A percentile compares a stretch with the other conserved stretches of the same genome.
phyloP scores from a whole-genome alignment of 352 stramenopile species.

The Chrysophaeum taylorii region DNA sequence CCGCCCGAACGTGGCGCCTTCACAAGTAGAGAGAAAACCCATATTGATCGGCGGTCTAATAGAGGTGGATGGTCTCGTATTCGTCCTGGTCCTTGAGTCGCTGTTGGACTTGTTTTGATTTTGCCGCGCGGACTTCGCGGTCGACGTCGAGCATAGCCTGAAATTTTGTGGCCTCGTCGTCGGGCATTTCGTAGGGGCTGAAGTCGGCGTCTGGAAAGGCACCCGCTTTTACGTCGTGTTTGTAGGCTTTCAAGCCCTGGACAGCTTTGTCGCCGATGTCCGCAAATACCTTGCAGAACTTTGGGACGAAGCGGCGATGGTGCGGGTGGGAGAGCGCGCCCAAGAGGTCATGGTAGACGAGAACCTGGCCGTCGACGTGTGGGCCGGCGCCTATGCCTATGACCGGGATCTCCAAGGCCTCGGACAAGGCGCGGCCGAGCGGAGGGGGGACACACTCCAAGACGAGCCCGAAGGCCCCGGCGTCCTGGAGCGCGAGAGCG shows the following conservation, averaged over 20 bases:
- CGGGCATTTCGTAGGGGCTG: constrained; percentile 86
- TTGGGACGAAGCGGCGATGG: constrained; percentile 85
- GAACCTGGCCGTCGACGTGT: constrained; percentile 46
- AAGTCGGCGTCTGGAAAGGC: constrained; percentile 84
- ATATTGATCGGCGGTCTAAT: constrained; percentile 33
- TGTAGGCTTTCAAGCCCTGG: background rate
- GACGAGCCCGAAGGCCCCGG: constrained; percentile 85
- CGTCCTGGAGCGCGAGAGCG: constrained; percentile 82
- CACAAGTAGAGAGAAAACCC: too few species aligned
- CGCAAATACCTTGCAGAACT: constrained; percentile 97
- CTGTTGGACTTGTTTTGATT: constrained; percentile 34
- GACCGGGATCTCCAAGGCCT: constrained; percentile 87
- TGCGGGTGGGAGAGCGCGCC: constrained; percentile 96
- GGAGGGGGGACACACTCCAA: constrained; percentile 68
- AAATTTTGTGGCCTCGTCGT: constrained; percentile 54
- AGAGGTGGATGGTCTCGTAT: constrained; percentile 61
- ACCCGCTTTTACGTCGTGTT: background rate
- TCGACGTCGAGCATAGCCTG: constrained; percentile 46
- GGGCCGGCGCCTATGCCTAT: constrained; percentile 88
- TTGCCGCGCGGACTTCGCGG: constrained; percentile 31
- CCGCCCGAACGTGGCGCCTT: too few species aligned
- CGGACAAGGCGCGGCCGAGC: constrained; percentile 82
- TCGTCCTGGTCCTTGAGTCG: constrained; percentile 52
- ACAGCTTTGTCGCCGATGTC: constrained; percentile 67
- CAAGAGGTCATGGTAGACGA: constrained; percentile 97